Percentiles rank a stretch among this genome's conserved stretches.
Evolutionary conservation across 2,329 filamentous ascomycete genomes (phyloP).

Genomic region (Cytospora leucostoma): DNA sequence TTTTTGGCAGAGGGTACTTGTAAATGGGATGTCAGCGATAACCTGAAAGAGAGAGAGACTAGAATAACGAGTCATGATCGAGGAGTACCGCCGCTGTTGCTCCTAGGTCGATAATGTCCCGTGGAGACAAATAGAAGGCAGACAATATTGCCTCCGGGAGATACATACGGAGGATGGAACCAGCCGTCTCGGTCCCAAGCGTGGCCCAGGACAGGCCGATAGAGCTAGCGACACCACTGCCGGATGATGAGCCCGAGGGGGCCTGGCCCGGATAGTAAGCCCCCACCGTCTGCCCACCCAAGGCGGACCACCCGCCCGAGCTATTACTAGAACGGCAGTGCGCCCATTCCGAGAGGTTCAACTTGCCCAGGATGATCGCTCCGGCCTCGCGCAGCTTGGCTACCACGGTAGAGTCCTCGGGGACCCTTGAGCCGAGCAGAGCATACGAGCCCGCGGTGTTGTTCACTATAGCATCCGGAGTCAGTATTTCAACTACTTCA

Average conservation of each 20-base stretch:
- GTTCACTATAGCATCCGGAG: slow-evolving; percentile 43
- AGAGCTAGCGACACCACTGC: slow-evolving; percentile 60
- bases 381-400: slow-evolving; percentile 48
- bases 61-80: too few species aligned
- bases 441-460: slow-evolving; percentile 65
- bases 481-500: too few species aligned
- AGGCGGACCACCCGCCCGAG: slow-evolving; percentile 64
- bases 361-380: slow-evolving; percentile 55
- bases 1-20: slow-evolving; percentile 49
- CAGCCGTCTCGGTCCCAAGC: slow-evolving; percentile 65
- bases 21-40: too few species aligned
- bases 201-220: slow-evolving; percentile 61
- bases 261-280: slow-evolving; percentile 64
- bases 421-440: slow-evolving; percentile 58
- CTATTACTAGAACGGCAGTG: slow-evolving; percentile 61
- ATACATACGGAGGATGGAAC: slow-evolving; percentile 55
- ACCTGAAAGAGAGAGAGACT: too few species aligned
- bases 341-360: slow-evolving; percentile 66
- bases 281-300: slow-evolving; percentile 61
- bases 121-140: too few species aligned
- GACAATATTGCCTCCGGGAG: too few species aligned
- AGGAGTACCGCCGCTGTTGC: too few species aligned
- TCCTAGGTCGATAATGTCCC: too few species aligned
- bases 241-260: slow-evolving; percentile 62
- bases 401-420: slow-evolving; percentile 59